A percentile compares a stretch with the other conserved stretches of the same genome.
phyloP scores from a whole-genome alignment of 352 stramenopile genomes.

The Pythium brassicae region DNA sequence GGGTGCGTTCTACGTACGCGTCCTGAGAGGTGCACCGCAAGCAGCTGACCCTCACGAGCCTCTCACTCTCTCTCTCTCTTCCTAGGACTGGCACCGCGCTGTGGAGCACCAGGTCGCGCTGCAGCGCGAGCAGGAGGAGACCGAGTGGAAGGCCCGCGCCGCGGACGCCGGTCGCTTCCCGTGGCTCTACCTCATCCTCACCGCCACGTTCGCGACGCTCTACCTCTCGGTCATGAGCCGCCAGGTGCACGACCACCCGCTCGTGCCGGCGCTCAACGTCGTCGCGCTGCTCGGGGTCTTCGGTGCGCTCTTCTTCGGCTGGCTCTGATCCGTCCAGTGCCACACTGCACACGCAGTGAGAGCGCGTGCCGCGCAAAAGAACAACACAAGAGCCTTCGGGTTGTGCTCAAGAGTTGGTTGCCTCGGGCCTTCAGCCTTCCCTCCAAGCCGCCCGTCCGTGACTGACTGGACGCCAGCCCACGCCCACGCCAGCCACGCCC shows the following conservation, averaged over 20 bases:
- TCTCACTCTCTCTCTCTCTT: no score
- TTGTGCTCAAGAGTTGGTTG: no score
- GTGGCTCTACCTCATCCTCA: constrained; percentile 45
- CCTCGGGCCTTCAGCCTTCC: no score
- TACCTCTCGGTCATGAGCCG: constrained; percentile 51
- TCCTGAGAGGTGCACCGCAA: constrained; percentile 5
- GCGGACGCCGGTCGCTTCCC: constrained; percentile 27
- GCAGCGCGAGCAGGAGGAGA: constrained; percentile 26
- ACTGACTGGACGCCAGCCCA: no score
- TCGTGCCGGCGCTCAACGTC: constrained; percentile 54
- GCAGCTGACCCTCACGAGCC: background rate
- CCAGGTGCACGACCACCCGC: constrained; percentile 37
- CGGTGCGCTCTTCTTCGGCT: constrained; percentile 32
- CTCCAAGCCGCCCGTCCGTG: no score
- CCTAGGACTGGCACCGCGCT: constrained; percentile 35
- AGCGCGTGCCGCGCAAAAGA: no score
- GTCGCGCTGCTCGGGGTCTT: constrained; percentile 33
- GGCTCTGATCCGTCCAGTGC: constrained; percentile 10
- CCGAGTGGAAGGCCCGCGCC: constrained; percentile 22
- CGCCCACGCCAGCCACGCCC: background rate
- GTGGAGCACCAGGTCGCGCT: constrained; percentile 17
- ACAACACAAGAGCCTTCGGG: no score
- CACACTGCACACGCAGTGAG: no score
- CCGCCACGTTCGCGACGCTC: constrained; percentile 45
- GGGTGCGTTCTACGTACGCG: constrained; percentile 13